A percentile compares a stretch with the other conserved stretches of the same genome.
Evolutionary conservation across 2,329 filamentous ascomycete genomes (phyloP).

Genomic region (Ustilaginoidea virens): DNA sequence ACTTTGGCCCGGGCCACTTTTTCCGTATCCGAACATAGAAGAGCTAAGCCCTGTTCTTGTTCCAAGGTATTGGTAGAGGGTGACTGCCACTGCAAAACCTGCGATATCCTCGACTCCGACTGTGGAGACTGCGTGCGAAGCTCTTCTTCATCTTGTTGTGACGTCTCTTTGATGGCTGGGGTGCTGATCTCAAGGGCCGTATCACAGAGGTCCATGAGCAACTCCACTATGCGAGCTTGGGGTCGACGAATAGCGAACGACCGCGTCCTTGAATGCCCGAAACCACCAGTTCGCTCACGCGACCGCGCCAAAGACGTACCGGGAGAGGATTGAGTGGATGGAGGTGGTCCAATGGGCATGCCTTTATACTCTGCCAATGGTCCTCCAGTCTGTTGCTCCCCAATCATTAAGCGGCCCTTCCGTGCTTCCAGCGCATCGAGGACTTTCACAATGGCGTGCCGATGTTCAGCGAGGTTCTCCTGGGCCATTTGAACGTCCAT

Average conservation of each 20-base stretch:
- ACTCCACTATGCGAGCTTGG: constrained; percentile 82
- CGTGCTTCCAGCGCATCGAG: constrained; percentile 80
- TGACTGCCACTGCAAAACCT: constrained; percentile 93
- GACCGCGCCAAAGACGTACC: constrained; percentile 58
- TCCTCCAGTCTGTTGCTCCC: constrained; percentile 33
- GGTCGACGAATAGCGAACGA: constrained; percentile 88
- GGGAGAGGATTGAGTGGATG: constrained; percentile 55
- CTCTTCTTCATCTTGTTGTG: constrained; percentile 49
- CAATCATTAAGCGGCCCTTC: constrained; percentile 45
- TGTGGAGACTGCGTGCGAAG: constrained; percentile 89
- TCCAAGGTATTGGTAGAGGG: constrained; percentile 83
- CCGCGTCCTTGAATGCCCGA: constrained; percentile 65
- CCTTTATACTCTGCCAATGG: constrained; percentile 75
- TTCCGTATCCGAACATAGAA: constrained; percentile 84
- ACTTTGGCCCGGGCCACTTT: constrained; percentile 74
- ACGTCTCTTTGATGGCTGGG: constrained; percentile 77
- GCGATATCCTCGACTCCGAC: constrained; percentile 85
- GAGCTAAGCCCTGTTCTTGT: constrained; percentile 76
- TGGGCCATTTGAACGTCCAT: constrained; percentile 97
- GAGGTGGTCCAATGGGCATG: constrained; percentile 63
- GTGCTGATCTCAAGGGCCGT: constrained; percentile 91
- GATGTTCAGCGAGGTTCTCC: constrained; percentile 80
- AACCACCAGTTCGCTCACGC: constrained; percentile 56
- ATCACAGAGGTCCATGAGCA: constrained; percentile 88
- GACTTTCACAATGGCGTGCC: constrained; percentile 87